These are phyloP conservation scores for Aspergillus ochraceoroseus DNA, from an alignment of 2,329 filamentous ascomycete genomes.

Conservation along the genomic window DNA sequence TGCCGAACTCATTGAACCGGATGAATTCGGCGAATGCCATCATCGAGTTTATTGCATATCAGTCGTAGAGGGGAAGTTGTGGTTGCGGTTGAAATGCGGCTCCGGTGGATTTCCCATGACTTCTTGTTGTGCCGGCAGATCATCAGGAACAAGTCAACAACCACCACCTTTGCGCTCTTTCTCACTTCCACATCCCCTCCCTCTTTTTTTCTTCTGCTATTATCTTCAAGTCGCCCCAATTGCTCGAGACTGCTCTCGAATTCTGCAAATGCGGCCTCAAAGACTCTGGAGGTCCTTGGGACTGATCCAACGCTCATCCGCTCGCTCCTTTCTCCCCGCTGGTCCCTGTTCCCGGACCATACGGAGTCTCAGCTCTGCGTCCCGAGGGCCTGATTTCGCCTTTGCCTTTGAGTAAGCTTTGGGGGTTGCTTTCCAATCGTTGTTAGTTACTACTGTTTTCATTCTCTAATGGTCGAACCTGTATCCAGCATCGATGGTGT, in stretches of 20 bases:
- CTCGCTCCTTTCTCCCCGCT: slow-evolving; percentile 18
- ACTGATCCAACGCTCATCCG: slow-evolving; percentile 25
- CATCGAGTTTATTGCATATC: slow-evolving; percentile 3
- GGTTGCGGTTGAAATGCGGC: not conserved
- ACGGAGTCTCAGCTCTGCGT: slow-evolving; percentile 27
- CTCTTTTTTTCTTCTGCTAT: not conserved
- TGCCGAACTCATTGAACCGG: slow-evolving; percentile 21
- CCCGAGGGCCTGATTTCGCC: slow-evolving; percentile 39
- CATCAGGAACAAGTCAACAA: too few species aligned
- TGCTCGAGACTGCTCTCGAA: not conserved
- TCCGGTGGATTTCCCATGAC: slow-evolving; percentile 2
- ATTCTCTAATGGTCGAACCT: too few species aligned
- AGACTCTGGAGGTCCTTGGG: slow-evolving; percentile 25
- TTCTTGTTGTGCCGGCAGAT: too few species aligned
- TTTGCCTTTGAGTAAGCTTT: slow-evolving; percentile 46
- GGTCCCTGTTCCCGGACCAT: slow-evolving; percentile 23
- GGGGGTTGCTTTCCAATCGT: not conserved
- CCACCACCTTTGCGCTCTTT: not conserved
- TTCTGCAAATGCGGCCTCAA: slow-evolving; percentile 26
- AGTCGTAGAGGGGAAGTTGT: not conserved
- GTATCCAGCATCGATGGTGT: slow-evolving; percentile 77
- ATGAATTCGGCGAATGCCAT: slow-evolving; percentile 9
- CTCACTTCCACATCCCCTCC: not conserved
- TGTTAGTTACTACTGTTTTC: not conserved
- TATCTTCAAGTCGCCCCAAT: not conserved